phyloP scores from a whole-genome alignment of 495 filamentous ascomycete genomes.

The Annulohypoxylon stygium region DNA sequence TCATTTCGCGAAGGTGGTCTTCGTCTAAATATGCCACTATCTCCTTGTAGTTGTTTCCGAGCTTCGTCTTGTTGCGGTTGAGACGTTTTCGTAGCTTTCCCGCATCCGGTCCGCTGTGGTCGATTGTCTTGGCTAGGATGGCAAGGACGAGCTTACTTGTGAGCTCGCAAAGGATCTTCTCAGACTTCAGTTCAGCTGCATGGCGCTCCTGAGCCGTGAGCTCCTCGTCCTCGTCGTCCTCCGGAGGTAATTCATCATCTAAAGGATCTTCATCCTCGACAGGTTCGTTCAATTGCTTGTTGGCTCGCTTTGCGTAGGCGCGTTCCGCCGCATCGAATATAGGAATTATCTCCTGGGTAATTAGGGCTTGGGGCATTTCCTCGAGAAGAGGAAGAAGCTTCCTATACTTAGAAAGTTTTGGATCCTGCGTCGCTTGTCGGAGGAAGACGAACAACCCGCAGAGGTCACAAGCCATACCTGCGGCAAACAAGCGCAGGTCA shows the following conservation, averaged over 20 bases:
- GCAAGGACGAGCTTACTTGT: conserved; percentile 85
- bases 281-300: conserved; percentile 73
- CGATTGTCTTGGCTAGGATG: conserved; percentile 78
- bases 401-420: conserved; percentile 56
- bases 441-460: conserved; percentile 83
- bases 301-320: conserved; percentile 76
- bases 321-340: conserved; percentile 83
- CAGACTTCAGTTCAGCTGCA: conserved; percentile 74
- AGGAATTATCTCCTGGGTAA: conserved; percentile 71
- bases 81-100: conserved; percentile 75
- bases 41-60: conserved; percentile 82
- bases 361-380: conserved; percentile 68
- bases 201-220: conserved; percentile 66
- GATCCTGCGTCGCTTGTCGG: conserved; percentile 58
- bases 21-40: conserved; percentile 81
- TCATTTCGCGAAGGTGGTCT: conserved; percentile 57
- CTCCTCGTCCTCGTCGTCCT: conserved; percentile 72
- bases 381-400: conserved; percentile 73
- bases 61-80: conserved; percentile 71
- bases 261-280: conserved; percentile 75
- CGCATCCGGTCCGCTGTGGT: conserved; percentile 68
- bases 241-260: conserved; percentile 67
- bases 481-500: conserved; percentile 79
- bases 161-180: conserved; percentile 86
- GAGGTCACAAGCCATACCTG: conserved; percentile 81